phyloP scores from a whole-genome alignment of 2,329 filamentous ascomycete genomes.

The Cladosporium velox region DNA sequence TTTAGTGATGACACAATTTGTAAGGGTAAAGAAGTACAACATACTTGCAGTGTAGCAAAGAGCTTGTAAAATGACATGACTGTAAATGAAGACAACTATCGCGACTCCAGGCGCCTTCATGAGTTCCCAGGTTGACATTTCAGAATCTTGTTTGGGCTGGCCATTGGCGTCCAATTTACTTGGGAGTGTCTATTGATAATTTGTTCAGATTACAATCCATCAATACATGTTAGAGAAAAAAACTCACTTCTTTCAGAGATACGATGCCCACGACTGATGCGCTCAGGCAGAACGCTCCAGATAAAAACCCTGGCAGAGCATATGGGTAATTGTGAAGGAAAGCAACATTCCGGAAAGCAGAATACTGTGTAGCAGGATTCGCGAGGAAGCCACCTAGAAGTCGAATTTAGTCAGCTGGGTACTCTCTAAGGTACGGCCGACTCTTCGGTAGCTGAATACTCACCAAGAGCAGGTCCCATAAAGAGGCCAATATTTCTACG shows the following conservation, averaged over 20 bases:
- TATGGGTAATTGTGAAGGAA: conserved; percentile 70
- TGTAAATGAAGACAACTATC: conserved; percentile 66
- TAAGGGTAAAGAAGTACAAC: background rate
- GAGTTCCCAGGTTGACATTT: conserved; percentile 56
- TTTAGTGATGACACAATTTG: background rate
- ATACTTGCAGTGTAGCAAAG: conserved; percentile 66
- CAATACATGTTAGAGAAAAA: background rate
- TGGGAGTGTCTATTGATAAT: conserved; percentile 32
- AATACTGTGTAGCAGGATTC: conserved; percentile 66
- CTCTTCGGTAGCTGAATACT: conserved; percentile 6
- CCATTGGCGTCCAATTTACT: conserved; percentile 21
- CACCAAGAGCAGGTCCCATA: conserved; percentile 64
- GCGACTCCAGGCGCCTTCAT: conserved; percentile 64
- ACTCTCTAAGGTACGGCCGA: background rate
- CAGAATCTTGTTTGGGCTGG: conserved; percentile 25
- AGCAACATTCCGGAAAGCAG: conserved; percentile 55
- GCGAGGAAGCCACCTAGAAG: conserved; percentile 65
- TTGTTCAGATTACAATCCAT: background rate
- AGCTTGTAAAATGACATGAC: conserved; percentile 67
- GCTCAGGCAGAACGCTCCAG: conserved; percentile 55
- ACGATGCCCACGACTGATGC: conserved; percentile 18
- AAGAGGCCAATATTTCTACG: conserved; percentile 68
- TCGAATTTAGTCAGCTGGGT: background rate
- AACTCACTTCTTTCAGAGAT: conserved; percentile 5
- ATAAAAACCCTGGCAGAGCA: conserved; percentile 62